These are phyloP conservation scores for Sphaerobolus stellatus DNA, from an alignment of 1,284 basidiomycete genomes.

Conservation along the genomic window DNA sequence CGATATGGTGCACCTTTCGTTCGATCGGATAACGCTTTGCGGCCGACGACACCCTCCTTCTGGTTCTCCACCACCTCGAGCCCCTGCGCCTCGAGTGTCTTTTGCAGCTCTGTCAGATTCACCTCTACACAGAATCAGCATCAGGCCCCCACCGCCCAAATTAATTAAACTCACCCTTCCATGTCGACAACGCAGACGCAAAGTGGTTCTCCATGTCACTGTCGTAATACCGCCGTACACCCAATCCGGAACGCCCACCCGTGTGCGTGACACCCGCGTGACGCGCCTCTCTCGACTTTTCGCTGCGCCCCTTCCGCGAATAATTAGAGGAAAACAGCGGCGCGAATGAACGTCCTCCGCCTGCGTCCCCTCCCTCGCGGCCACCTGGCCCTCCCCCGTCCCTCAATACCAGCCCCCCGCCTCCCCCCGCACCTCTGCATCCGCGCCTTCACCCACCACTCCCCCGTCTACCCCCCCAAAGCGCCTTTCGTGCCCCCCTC, in stretches of 20 bases:
- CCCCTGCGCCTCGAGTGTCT: slow-evolving; percentile 85
- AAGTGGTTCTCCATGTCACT: slow-evolving; percentile 61
- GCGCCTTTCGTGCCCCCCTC: slow-evolving; percentile 34
- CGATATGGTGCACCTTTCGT: slow-evolving; percentile 70
- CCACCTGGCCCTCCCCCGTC: not conserved
- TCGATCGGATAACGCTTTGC: slow-evolving; percentile 89
- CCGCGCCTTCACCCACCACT: not conserved
- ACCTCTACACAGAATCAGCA: slow-evolving; percentile 59
- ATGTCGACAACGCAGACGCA: slow-evolving; percentile 81
- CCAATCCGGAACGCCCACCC: not conserved
- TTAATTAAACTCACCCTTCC: slow-evolving; percentile 67
- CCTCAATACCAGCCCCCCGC: not conserved
- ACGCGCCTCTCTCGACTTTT: not conserved
- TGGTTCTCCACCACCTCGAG: slow-evolving; percentile 96
- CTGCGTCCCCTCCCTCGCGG: not conserved
- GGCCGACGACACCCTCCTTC: slow-evolving; percentile 91
- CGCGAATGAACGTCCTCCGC: not conserved
- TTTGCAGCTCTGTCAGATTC: slow-evolving; percentile 87
- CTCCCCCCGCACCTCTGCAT: not conserved
- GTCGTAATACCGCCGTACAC: not conserved
- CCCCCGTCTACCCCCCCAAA: not conserved
- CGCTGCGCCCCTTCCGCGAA: not conserved
- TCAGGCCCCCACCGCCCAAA: not conserved
- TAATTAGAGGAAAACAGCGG: not conserved
- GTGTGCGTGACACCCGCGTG: not conserved